A percentile compares a stretch with the other conserved stretches of the same genome.
phyloP scores from a whole-genome alignment of 805 yeast genomes.

The Monosporozyma unispora region DNA sequence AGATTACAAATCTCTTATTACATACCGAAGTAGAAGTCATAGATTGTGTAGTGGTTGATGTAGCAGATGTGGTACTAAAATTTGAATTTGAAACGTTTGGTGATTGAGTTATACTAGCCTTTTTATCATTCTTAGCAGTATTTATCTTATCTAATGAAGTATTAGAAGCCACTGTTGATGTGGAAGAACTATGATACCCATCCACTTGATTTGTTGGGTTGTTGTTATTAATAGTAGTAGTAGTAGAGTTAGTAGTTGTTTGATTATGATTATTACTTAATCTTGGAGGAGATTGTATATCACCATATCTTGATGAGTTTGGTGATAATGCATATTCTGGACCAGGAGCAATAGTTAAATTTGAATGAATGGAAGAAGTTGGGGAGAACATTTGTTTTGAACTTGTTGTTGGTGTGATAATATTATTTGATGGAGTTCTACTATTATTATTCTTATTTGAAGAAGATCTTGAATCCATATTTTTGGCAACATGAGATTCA shows the following conservation, averaged over 20 bases:
- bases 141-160: background rate
- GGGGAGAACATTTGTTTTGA: background rate
- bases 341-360: background rate
- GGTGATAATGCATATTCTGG: background rate
- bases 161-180: background rate
- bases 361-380: background rate
- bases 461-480: background rate
- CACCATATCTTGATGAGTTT: background rate
- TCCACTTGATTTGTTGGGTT: background rate
- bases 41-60: background rate
- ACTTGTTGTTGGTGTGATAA: background rate
- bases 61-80: background rate
- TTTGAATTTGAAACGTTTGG: background rate
- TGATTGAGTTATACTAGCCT: background rate
- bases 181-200: background rate
- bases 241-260: background rate
- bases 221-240: background rate
- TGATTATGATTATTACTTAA: no score
- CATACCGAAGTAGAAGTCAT: background rate
- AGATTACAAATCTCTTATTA: conserved; percentile 39
- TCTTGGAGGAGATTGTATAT: background rate
- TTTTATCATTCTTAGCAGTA: background rate
- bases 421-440: background rate
- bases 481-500: background rate
- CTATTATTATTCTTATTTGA: background rate